These are phyloP conservation scores for Metarhizium robertsii DNA, from an alignment of 2,329 filamentous ascomycete genomes.

Conservation along the genomic window DNA sequence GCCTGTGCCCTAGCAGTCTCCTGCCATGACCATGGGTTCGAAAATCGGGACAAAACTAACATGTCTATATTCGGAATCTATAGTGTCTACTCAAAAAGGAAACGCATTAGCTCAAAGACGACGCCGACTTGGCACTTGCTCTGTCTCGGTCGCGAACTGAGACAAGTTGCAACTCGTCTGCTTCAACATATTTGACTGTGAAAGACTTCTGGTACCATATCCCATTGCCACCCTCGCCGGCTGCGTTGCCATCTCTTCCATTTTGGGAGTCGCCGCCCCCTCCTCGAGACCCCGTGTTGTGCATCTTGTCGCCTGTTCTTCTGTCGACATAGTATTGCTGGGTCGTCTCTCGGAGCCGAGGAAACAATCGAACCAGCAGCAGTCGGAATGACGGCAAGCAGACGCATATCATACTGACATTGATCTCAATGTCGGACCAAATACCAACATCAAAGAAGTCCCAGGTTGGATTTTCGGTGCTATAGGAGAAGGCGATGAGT, in stretches of 20 bases:
- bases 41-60: too few species aligned
- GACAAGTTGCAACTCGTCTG: background rate
- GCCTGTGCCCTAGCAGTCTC: too few species aligned
- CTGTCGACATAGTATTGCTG: background rate
- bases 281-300: background rate
- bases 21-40: too few species aligned
- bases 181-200: background rate
- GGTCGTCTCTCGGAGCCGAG: background rate
- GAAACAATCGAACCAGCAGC: constrained; percentile 9
- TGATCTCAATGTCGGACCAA: constrained; percentile 18
- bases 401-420: constrained; percentile 7
- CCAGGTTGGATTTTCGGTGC: constrained; percentile 13
- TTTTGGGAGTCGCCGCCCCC: background rate
- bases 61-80: background rate
- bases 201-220: background rate
- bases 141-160: background rate
- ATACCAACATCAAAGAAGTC: constrained; percentile 11
- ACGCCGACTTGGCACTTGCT: background rate
- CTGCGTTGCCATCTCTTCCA: background rate
- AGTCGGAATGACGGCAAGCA: constrained; percentile 16
- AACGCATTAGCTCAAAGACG: background rate
- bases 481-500: constrained; percentile 10
- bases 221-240: background rate
- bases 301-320: background rate
- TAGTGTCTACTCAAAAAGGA: background rate